Evolutionary conservation across 2,329 filamentous ascomycete species (phyloP).

Genomic region (Penicillium brasilianum): DNA sequence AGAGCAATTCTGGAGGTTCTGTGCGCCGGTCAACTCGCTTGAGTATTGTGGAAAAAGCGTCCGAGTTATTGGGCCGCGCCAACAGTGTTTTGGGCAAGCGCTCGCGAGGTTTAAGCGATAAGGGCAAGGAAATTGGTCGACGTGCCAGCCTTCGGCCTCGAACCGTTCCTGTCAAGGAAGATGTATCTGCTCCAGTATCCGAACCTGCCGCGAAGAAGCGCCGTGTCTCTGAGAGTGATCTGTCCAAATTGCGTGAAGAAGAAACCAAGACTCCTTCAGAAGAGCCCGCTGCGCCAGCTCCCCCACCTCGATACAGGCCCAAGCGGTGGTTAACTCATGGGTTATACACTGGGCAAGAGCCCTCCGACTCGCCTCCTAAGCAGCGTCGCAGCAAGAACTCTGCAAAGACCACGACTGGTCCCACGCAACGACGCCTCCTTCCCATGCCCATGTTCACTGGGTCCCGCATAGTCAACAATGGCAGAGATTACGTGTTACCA

Average conservation of each 20-base stretch:
- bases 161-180: conserved; percentile 36
- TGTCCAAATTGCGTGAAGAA: conserved; percentile 32
- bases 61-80: conserved; percentile 56
- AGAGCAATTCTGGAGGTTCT: conserved; percentile 36
- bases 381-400: conserved; percentile 53
- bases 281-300: conserved; percentile 25
- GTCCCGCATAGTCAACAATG: conserved; percentile 70
- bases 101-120: conserved; percentile 60
- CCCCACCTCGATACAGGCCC: conserved; percentile 44
- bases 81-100: conserved; percentile 64
- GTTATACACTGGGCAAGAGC: conserved; percentile 81
- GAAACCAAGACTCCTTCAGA: conserved; percentile 25
- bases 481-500: conserved; percentile 84
- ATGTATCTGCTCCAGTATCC: conserved; percentile 18
- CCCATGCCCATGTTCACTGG: conserved; percentile 81
- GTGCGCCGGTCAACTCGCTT: conserved; percentile 51
- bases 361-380: conserved; percentile 53
- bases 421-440: conserved; percentile 55
- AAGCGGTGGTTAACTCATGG: conserved; percentile 85
- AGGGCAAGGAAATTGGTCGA: conserved; percentile 60
- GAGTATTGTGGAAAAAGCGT: conserved; percentile 48
- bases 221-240: conserved; percentile 47
- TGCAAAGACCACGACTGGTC: conserved; percentile 39
- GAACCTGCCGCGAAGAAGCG: conserved; percentile 47
- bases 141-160: conserved; percentile 64